These are phyloP conservation scores for Cucurbita pepo DNA, from an alignment of 306 rosid genomes.

Conservation along the genomic window DNA sequence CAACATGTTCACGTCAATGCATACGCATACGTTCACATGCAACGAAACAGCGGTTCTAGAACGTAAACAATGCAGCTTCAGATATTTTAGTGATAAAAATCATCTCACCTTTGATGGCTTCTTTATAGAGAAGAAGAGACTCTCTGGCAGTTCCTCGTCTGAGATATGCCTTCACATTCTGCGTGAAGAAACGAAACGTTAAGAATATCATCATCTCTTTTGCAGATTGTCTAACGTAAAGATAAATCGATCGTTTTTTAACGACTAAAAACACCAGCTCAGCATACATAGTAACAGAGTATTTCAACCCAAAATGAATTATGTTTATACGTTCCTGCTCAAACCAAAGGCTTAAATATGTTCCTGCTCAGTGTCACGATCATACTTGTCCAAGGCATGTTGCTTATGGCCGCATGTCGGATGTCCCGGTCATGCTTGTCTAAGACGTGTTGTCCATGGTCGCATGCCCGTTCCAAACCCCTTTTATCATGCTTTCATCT, in stretches of 20 bases:
- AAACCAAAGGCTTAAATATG: background rate
- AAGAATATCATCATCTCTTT: background rate
- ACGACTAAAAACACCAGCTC: background rate
- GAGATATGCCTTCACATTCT: constrained; percentile 88
- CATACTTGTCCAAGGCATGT: no score
- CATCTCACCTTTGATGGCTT: constrained; percentile 55
- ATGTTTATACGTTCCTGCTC: background rate
- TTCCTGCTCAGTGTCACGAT: no score
- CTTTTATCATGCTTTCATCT: no score
- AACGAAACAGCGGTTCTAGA: background rate
- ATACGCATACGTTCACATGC: background rate
- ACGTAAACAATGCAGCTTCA: background rate
- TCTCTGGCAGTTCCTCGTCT: constrained; percentile 91
- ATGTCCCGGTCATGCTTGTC: no score
- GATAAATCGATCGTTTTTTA: background rate
- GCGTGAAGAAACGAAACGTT: constrained; percentile 9
- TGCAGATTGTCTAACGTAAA: background rate
- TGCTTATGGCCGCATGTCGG: no score
- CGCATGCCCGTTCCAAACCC: no score
- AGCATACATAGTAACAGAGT: background rate
- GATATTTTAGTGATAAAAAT: background rate
- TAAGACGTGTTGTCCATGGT: no score
- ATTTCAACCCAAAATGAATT: background rate
- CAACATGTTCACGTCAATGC: background rate
- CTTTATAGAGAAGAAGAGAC: constrained; percentile 38